Evolutionary conservation across 2,329 filamentous ascomycete genomes (phyloP).

Genomic region (Trichophyton equinum): DNA sequence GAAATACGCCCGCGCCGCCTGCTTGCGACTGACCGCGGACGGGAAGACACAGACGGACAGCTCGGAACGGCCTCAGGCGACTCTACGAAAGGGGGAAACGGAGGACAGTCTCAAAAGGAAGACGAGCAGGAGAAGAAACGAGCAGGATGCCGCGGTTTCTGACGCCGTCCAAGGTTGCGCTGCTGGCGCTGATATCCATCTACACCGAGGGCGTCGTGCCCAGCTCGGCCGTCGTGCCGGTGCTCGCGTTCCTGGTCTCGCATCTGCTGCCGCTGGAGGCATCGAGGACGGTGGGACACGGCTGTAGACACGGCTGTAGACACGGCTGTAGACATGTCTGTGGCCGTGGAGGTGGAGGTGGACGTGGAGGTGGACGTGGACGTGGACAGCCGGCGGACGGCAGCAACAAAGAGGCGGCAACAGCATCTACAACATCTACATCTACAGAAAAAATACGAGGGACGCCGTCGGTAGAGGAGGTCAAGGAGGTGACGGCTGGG

Average conservation of each 20-base stretch:
- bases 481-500: slow-evolving; percentile 36
- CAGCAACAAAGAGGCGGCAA: background rate
- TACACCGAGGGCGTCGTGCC: slow-evolving; percentile 63
- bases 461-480: slow-evolving; percentile 29
- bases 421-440: too few species aligned
- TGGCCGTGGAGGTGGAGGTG: too few species aligned
- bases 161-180: slow-evolving; percentile 75
- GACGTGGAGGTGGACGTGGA: too few species aligned
- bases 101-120: background rate
- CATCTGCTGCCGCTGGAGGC: slow-evolving; percentile 41
- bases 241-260: slow-evolving; percentile 67
- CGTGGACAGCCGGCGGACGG: slow-evolving; percentile 1
- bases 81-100: background rate
- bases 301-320: slow-evolving; percentile 3
- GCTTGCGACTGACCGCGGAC: background rate
- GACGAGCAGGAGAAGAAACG: background rate
- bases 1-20: too few species aligned
- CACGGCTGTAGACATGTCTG: too few species aligned
- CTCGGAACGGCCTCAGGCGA: too few species aligned
- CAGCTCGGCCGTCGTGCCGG: slow-evolving; percentile 55
- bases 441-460: background rate
- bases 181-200: slow-evolving; percentile 67
- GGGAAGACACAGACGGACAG: background rate
- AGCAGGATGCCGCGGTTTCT: slow-evolving; percentile 62
- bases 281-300: background rate